Evolutionary conservation across 108 stramenopile species (phyloP), one percentile per base, ranked within the genome.

Genomic region (Discostella stelligeroides): DNA sequence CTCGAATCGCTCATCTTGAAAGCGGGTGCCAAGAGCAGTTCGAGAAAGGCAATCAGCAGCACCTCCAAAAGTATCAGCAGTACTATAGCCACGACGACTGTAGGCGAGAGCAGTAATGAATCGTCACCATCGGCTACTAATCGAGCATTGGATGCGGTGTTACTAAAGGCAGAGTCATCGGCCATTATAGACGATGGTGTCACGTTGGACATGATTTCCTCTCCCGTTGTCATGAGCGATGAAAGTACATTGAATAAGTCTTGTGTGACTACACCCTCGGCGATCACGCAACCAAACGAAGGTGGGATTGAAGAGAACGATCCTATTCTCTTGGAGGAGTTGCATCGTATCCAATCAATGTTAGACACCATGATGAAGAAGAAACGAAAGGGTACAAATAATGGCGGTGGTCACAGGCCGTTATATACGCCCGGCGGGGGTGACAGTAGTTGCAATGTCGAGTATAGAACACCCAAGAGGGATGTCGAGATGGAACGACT

Each of bases 1-100:
- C 83, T 95, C 86, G 94, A 95, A 73, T 79, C 74, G 40, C 80
- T 95, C 37, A 89, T 95, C 68, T 72, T 95, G 56, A 89, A 87
- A 60, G 84, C 75, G n/a, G 70, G 55, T 13, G 61, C 72, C 11
- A 66, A 73, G 55, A 68, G 66, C 18, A 39, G 68, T 17, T 20
- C 34, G 18, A 61, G 56, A 15, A 46, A 56, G 20, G 17, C 12
- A 23, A 53, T 11, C 15, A 61, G 2, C 0, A 18, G 18, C 8
- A 60, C 30, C 30, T 13, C 51, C 14, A 20, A 58, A 17, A 25
- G 56, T 38, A 40, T 62, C n/a, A 82, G 59, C 50, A 53, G 61
- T 57, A 47, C 43, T 12, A 63, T 80, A 15, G 66, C 75, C 47
- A 39, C 42, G 11, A 15, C 50, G 30, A 50, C 25, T 13, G 53